Conservation (phyloP, 306 rosid species). For the Argentina anserina region DNA sequence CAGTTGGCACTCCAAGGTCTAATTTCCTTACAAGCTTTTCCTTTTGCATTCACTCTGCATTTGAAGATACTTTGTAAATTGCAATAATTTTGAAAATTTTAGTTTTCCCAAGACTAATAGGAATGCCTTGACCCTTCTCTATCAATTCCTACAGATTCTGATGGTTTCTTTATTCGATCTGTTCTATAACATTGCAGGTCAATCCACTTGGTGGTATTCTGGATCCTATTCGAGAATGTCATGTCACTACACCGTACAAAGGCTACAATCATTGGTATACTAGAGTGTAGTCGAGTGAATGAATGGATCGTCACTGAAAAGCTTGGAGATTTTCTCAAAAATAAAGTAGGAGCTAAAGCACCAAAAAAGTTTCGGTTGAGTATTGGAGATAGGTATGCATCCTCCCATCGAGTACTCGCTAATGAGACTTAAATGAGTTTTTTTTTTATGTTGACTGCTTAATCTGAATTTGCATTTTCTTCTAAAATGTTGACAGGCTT, state of each 20-base stretch:
- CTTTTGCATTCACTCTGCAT: not conserved
- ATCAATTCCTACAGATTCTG: not conserved
- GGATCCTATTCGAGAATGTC: constrained; percentile 88
- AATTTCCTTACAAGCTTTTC: not conserved
- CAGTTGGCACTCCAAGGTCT: constrained; percentile 84
- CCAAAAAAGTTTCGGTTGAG: constrained; percentile 44
- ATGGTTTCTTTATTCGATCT: not conserved
- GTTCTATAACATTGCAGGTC: constrained; percentile 46
- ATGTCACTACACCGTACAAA: constrained; percentile 86
- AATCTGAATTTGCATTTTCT: constrained; percentile 5
- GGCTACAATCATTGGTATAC: constrained; percentile 75
- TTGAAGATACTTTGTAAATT: not conserved
- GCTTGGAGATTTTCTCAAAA: constrained; percentile 69
- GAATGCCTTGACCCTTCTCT: not conserved
- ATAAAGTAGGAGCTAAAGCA: constrained; percentile 38
- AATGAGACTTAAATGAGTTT: not conserved
- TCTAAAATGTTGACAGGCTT: constrained; percentile 37
- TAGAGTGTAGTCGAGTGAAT: constrained; percentile 63
- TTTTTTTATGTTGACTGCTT: not conserved
- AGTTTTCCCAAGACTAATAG: not conserved
- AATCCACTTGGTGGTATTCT: constrained; percentile 58
- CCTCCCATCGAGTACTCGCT: constrained; percentile 1
- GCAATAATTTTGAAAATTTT: not conserved
- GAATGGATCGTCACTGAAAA: constrained; percentile 94
- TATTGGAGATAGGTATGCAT: constrained; percentile 66